A percentile compares a stretch with the other conserved stretches of the same genome.
Conservation (phyloP, 371 early-diverging fungal species). For the Apophysomyces trapeziformis region DNA sequence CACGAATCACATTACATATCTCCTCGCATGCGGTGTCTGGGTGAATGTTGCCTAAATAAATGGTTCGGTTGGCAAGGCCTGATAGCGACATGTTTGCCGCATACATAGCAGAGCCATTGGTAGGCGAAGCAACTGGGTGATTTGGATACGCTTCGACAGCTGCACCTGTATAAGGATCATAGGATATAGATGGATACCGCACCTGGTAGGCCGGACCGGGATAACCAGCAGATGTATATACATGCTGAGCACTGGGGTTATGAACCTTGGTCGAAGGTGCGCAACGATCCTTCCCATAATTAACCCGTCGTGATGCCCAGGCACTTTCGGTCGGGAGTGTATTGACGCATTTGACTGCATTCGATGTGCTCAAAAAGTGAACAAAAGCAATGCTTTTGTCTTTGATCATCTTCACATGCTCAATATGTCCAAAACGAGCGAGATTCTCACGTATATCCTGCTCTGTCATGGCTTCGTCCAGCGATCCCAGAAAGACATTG, state of each 20-base stretch:
- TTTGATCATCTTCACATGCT: slow-evolving; percentile 68
- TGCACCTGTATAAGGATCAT: slow-evolving; percentile 36
- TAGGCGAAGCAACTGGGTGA: slow-evolving; percentile 19
- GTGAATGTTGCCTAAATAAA: slow-evolving; percentile 78
- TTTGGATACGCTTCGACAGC: slow-evolving; percentile 28
- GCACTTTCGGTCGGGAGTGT: slow-evolving; percentile 55
- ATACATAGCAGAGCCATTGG: slow-evolving; percentile 18
- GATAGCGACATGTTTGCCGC: slow-evolving; percentile 10
- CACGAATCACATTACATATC: slow-evolving; percentile 85
- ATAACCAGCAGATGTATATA: slow-evolving; percentile 1
- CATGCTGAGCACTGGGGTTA: slow-evolving; percentile 3
- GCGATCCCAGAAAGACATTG: slow-evolving; percentile 76
- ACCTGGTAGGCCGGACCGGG: slow-evolving; percentile 22
- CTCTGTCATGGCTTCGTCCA: slow-evolving; percentile 63
- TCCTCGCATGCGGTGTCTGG: slow-evolving; percentile 76
- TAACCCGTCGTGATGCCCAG: slow-evolving; percentile 63
- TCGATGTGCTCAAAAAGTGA: slow-evolving; percentile 71
- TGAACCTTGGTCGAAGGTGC: slow-evolving; percentile 26
- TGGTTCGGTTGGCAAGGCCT: slow-evolving; percentile 55
- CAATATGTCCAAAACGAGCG: slow-evolving; percentile 71
- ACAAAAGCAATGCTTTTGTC: slow-evolving; percentile 84
- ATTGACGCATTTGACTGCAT: slow-evolving; percentile 75
- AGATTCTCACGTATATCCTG: slow-evolving; percentile 60
- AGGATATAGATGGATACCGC: slow-evolving; percentile 28
- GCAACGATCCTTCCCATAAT: slow-evolving; percentile 86